Percentiles rank a stretch among this genome's conserved stretches.
Conservation (phyloP, 352 stramenopile genomes). For the Globisporangium irregulare region DNA sequence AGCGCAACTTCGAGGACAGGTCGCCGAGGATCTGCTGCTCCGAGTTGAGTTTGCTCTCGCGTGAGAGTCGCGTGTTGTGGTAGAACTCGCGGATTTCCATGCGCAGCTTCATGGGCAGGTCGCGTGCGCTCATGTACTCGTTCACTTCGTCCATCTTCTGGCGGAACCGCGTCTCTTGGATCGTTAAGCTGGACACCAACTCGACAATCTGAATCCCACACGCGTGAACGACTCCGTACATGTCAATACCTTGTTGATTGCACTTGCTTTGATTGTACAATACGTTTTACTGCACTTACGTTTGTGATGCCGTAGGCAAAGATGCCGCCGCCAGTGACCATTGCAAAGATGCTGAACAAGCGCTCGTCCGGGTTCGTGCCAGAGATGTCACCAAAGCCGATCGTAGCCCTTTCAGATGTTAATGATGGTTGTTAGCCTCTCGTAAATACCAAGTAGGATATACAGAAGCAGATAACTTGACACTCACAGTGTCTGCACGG, state of each 20-base stretch:
- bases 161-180: constrained; percentile 50
- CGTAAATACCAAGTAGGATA: not conserved
- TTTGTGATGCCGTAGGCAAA: constrained; percentile 84
- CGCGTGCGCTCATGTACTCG: constrained; percentile 76
- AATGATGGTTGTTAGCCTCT: not conserved
- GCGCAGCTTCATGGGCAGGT: constrained; percentile 66
- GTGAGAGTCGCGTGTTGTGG: constrained; percentile 70
- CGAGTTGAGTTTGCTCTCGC: constrained; percentile 67
- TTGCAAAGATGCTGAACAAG: constrained; percentile 69
- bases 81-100: constrained; percentile 85
- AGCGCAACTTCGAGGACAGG: constrained; percentile 65
- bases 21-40: constrained; percentile 71
- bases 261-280: too few species aligned
- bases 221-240: not conserved
- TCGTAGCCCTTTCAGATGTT: constrained; percentile 48
- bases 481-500: constrained; percentile 29
- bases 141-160: constrained; percentile 79
- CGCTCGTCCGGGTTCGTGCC: constrained; percentile 53
- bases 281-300: constrained; percentile 29
- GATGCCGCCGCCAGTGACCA: constrained; percentile 75
- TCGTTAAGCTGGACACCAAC: constrained; percentile 62
- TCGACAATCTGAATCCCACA: constrained; percentile 18
- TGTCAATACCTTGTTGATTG: too few species aligned
- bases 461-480: not conserved
- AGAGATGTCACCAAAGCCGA: constrained; percentile 71